Percentiles rank a stretch among this genome's conserved stretches.
phyloP scores from a whole-genome alignment of 768 basidiomycete genomes.

The Cubamyces lactineus region DNA sequence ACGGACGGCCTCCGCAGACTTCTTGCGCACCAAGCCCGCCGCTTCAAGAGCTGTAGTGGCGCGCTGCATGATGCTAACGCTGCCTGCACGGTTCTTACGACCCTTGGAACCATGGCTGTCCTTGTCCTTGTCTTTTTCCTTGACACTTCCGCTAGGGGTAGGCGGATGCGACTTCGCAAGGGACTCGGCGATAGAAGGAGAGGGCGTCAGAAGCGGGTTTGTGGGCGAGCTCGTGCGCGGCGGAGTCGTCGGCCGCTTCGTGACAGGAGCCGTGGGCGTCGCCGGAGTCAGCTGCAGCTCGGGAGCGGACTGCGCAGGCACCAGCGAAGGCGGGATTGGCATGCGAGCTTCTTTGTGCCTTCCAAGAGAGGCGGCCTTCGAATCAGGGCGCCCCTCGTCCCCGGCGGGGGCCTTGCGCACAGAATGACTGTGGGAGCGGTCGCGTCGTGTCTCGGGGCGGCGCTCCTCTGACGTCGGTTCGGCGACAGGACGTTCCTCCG shows the following conservation, averaged over 20 bases:
- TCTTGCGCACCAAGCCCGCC: slow-evolving; percentile 82
- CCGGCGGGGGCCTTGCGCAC: slow-evolving; percentile 3
- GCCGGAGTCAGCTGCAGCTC: slow-evolving; percentile 77
- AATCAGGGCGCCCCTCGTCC: slow-evolving; percentile 6
- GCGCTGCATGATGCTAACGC: slow-evolving; percentile 95
- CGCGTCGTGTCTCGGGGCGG: slow-evolving; percentile 14
- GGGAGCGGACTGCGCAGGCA: slow-evolving; percentile 49
- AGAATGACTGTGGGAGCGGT: slow-evolving; percentile 16
- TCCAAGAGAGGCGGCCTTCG: slow-evolving; percentile 11
- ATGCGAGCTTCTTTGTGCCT: slow-evolving; percentile 16
- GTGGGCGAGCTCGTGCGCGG: slow-evolving; percentile 45
- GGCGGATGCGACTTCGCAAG: slow-evolving; percentile 63
- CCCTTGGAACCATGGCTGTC: slow-evolving; percentile 44
- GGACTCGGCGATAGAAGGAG: slow-evolving; percentile 58
- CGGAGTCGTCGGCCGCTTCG: slow-evolving; percentile 53
- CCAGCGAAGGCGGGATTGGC: slow-evolving; percentile 31
- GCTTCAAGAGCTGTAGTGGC: slow-evolving; percentile 91
- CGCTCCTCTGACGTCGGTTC: not conserved
- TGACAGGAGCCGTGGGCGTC: slow-evolving; percentile 59
- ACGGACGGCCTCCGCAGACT: slow-evolving; percentile 72
- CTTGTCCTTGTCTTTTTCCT: slow-evolving; percentile 58
- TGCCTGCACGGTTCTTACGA: slow-evolving; percentile 76
- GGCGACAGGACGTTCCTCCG: not conserved
- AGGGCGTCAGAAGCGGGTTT: slow-evolving; percentile 49
- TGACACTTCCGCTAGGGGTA: slow-evolving; percentile 66